Evolutionary conservation across 768 basidiomycete species (phyloP), one percentile per base, ranked within the genome.

Genomic region (Mycena alexandri): DNA sequence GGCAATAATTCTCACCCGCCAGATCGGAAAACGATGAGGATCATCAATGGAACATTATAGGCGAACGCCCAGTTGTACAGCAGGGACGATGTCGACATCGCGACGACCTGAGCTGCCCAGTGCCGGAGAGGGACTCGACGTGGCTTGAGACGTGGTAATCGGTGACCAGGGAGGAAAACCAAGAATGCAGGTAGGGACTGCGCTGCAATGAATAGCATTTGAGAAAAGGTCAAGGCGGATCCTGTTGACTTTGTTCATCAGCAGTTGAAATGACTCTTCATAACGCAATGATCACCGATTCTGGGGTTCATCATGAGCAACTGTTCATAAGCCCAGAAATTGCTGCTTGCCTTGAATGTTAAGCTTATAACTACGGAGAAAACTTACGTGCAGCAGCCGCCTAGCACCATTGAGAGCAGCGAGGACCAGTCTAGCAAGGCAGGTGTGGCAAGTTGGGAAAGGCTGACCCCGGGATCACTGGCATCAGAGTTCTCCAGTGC

Each of bases 11-110:
- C 33, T 43, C 46, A 90, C 93, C n/a, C 93, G 44, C 92, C 93
- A 56, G 93, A 94, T 42, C 94, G 88, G 77, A 95, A 93, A 34
- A 96, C 89, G 70, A 96, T 95, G 70, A 93, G 87, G 5, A 96
- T 79, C 1, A 92, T 88, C 52, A 94, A 80, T 5, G 93, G 93
- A 0, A 95, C 90, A 54, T 89, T 81, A 75, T 87, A 93, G 0
- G 89, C 89, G 74, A 90, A 94, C 1, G 90, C 92, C 87, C 89
- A 90, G 75, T 94, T 95, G 75, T 94, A 94, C 71, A 96, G 75
- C 57, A 94, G 76, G 17, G 90, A 89, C 41, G 91, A 87, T 12
- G 85, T 82, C 4, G 89, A 86, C 63, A 93, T 82, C 19, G 93
- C 82, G 21, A 89, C 71, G 0, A 94, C 93, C 75, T 94, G 93